Base-by-base conservation (phyloP, 805 yeast species). In the Saccharomycopsis sp. region DNA sequence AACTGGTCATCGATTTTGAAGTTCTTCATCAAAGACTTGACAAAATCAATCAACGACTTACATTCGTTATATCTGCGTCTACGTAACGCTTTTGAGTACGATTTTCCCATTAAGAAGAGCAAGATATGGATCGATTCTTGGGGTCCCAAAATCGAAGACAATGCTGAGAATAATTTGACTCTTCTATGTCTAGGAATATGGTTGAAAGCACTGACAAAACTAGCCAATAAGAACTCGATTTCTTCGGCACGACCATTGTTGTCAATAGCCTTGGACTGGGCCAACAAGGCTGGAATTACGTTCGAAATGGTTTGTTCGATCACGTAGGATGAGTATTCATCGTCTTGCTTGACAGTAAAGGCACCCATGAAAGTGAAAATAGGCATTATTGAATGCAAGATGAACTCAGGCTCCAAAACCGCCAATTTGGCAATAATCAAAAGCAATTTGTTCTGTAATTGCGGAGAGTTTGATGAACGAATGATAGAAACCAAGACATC, bases 311-410 rank as follows among this genome's bases (percentile, higher is more conserved):
- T 93, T 69, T 89, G 94, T 67, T 91, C 96, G 62, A 94, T 90
- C 52, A 92, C 97, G 64, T 88, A 88, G 35, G 87, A 87, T 0
- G 97, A 90, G 68, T 89, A 93, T 69, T 90, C 97, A 71, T 94
- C 98, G 70, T 94, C 99, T 73, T 94, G 97, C 67, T 97, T 86
- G 56, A 94, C 82, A 14, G 97, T 92, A 67, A 91, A 96, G 12
- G 98, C 96, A 60, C 99, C 99, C 98, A 94, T 94, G 67, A 94
- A 94, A 0, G 99, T 94, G 76, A 94, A 94, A 55, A 94, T 93
- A n/a, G 99, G 99, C 99, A 94, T 94, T 7, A 94, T 97, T 1
- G 97, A 88, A 73, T 94, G 98, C 56, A 94, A 75, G 29, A 94
- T 91, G 34, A 87, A 82, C 67, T 93, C 97, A 7, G 98, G 97